Percentiles rank a stretch among this genome's conserved stretches.
Evolutionary conservation across 116 monocot genomes (phyloP).

Genomic region (Cymodocea nodosa): DNA sequence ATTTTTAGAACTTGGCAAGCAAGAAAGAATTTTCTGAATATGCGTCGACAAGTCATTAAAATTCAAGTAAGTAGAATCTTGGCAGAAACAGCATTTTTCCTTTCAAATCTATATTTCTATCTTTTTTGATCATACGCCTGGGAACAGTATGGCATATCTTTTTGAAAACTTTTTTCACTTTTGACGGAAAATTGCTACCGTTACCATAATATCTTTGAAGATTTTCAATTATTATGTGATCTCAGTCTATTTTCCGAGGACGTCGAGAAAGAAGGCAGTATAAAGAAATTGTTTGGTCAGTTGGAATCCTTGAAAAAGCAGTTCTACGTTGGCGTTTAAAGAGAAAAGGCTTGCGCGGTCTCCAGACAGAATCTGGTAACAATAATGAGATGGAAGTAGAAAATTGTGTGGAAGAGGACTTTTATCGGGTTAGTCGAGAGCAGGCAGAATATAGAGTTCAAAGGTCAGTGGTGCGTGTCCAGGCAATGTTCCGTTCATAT

Average conservation of each 20-base stretch:
- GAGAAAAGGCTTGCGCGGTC: slow-evolving; percentile 76
- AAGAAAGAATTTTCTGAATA: slow-evolving; percentile 56
- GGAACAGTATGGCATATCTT: not conserved
- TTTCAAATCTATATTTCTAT: not conserved
- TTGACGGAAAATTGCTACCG: not conserved
- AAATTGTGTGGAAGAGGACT: slow-evolving; percentile 70
- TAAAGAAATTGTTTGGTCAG: slow-evolving; percentile 80
- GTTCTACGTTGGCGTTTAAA: slow-evolving; percentile 87
- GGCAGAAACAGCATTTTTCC: not conserved
- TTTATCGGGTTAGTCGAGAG: slow-evolving; percentile 49
- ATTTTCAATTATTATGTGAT: not conserved
- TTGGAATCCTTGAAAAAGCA: slow-evolving; percentile 91
- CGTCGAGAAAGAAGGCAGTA: slow-evolving; percentile 67
- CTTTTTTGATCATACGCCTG: not conserved
- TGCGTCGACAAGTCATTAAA: slow-evolving; percentile 57
- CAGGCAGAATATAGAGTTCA: slow-evolving; percentile 85
- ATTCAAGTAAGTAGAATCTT: slow-evolving; percentile 55
- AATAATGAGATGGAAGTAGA: slow-evolving; percentile 23
- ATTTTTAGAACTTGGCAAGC: slow-evolving; percentile 78
- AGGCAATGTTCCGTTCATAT: slow-evolving; percentile 92
- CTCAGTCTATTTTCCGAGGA: slow-evolving; percentile 70
- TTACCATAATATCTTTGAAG: not conserved
- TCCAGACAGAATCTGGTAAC: slow-evolving; percentile 32
- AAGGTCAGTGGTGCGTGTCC: slow-evolving; percentile 81
- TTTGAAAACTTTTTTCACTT: not conserved